Conservation (phyloP, 345 rosid genomes). For the Hevea brasiliensis region DNA sequence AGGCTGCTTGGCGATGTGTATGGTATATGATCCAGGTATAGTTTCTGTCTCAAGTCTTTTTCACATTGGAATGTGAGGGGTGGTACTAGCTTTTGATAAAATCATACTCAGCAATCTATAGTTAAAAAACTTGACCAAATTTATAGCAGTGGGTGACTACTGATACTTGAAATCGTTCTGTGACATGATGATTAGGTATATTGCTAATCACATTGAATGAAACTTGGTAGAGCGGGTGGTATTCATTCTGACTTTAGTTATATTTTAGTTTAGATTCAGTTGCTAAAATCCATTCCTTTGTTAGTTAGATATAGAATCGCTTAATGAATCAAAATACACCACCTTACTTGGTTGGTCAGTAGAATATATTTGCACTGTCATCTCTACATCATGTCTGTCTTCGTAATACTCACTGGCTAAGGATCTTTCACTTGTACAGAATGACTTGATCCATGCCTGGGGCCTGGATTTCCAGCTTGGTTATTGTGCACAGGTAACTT, state of each 20-base stretch:
- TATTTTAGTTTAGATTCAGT: too few species aligned
- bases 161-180: neutral
- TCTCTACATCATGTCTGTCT: neutral
- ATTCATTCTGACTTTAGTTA: neutral
- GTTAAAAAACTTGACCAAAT: neutral
- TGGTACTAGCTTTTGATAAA: neutral
- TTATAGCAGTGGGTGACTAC: neutral
- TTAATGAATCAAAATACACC: neutral
- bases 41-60: slow-evolving; percentile 3
- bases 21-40: slow-evolving; percentile 98
- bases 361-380: neutral
- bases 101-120: neutral
- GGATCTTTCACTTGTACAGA: slow-evolving; percentile 41
- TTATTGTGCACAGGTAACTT: slow-evolving; percentile 81
- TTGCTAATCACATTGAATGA: neutral
- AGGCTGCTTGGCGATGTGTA: slow-evolving; percentile 82
- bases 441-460: slow-evolving; percentile 94
- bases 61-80: neutral
- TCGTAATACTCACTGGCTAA: neutral
- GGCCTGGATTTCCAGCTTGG: slow-evolving; percentile 88
- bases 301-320: neutral
- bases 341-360: neutral
- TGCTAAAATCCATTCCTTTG: neutral
- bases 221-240: neutral
- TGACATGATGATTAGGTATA: neutral